Evolutionary conservation across 2,329 filamentous ascomycete species (phyloP).

Genomic region (Xylariales sp.): DNA sequence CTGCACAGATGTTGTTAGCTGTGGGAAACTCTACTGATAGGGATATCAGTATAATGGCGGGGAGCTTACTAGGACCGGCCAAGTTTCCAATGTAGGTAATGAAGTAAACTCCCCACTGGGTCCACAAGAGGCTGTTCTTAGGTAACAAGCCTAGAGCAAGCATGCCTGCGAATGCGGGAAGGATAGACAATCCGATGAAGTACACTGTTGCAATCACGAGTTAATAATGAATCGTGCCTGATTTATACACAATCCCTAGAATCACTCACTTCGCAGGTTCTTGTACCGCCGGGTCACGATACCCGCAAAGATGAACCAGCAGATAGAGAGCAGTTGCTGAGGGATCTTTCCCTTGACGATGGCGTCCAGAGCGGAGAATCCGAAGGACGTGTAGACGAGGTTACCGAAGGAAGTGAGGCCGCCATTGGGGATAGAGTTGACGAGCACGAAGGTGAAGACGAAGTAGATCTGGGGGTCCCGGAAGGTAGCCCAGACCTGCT

Average conservation of each 20-base stretch:
- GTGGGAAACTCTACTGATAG: too few relatives aligned
- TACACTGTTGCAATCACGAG: not conserved
- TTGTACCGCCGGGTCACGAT: constrained; percentile 18
- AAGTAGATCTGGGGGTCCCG: constrained; percentile 27
- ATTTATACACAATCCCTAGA: too few relatives aligned
- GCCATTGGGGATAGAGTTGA: constrained; percentile 27
- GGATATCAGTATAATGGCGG: too few relatives aligned
- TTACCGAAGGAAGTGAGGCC: constrained; percentile 27
- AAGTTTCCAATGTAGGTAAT: constrained; percentile 20
- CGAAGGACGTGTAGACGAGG: constrained; percentile 26
- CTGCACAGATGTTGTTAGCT: too few relatives aligned
- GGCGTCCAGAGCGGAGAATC: constrained; percentile 25
- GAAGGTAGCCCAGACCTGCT: constrained; percentile 22
- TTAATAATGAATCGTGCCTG: not conserved
- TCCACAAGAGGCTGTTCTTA: constrained; percentile 16
- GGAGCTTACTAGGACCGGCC: constrained; percentile 20
- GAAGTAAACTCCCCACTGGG: constrained; percentile 27
- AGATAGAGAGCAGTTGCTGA: constrained; percentile 20
- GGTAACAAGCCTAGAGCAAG: constrained; percentile 24
- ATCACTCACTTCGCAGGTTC: constrained; percentile 21
- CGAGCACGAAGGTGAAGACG: constrained; percentile 28
- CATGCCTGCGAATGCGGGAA: constrained; percentile 26
- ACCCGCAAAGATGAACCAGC: constrained; percentile 22
- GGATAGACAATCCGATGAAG: constrained; percentile 23
- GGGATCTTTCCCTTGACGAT: constrained; percentile 26